phyloP scores from a whole-genome alignment of 2,329 filamentous ascomycete species.

The Fusarium robinianum region DNA sequence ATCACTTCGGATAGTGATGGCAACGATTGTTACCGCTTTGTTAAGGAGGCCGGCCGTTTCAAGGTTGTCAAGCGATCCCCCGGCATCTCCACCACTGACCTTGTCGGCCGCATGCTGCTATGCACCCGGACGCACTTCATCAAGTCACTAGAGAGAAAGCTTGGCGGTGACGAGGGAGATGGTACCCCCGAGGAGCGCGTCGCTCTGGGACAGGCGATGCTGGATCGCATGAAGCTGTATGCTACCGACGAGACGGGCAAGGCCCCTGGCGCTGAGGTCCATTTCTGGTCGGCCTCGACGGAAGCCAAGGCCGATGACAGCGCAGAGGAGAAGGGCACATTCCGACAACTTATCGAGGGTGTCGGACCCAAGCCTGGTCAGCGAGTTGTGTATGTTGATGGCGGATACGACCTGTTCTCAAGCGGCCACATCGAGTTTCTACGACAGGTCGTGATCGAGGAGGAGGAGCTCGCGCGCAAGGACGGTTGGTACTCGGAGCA shows the following conservation, averaged over 20 bases:
- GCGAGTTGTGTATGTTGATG: conserved; percentile 90
- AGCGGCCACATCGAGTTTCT: conserved; percentile 97
- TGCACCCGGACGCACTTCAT: conserved; percentile 97
- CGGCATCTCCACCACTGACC: conserved; percentile 93
- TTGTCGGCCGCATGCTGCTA: conserved; percentile 96
- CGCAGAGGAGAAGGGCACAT: conserved; percentile 66
- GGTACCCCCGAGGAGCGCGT: conserved; percentile 70
- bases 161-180: conserved; percentile 73
- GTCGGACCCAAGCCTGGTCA: conserved; percentile 76
- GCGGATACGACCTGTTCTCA: conserved; percentile 95
- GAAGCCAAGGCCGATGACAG: conserved; percentile 50
- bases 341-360: conserved; percentile 71
- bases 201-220: conserved; percentile 68
- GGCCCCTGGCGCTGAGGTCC: conserved; percentile 79
- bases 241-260: conserved; percentile 84
- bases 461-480: conserved; percentile 68
- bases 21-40: conserved; percentile 96
- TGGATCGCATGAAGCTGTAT: conserved; percentile 79
- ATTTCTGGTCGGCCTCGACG: conserved; percentile 72
- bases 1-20: conserved; percentile 93
- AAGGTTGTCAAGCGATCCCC: conserved; percentile 96
- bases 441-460: conserved; percentile 71
- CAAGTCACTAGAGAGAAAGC: conserved; percentile 70
- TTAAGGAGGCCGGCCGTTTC: conserved; percentile 92
- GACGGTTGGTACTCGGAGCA: conserved; percentile 76